Evolutionary conservation across 179 eudicot species (phyloP), one percentile per base, ranked within the genome.

Genomic region (Drosera spatulata): DNA sequence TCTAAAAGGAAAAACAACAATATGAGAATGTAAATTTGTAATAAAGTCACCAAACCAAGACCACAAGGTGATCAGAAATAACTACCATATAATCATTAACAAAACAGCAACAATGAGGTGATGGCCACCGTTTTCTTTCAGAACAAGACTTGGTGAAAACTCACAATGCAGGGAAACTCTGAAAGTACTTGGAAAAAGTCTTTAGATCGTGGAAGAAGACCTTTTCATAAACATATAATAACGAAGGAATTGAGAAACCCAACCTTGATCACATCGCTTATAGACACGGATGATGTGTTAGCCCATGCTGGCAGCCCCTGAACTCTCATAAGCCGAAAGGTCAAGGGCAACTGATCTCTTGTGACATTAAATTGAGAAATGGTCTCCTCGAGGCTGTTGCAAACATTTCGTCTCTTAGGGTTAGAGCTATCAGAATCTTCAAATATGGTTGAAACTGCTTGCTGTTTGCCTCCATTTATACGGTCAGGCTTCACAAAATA

Each of bases 221-320:
- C 33, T 43, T 43, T 7, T 43, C 33, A 51, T 2, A 7, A 13
- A 37, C 41, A 44, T 9, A 5, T 52, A 56, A 59, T 10, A 10
- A 49, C 7, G 44, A 8, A 38, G 65, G 44, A 63, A 41, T 41
- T 3, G 0, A 55, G 15, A 10, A 11, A 56, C 59, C 33, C 39
- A 2, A 93, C 99, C 96, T 86, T 68, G 68, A 93, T 78, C 46
- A 93, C 93, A 79, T 86, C 86, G 10, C 71, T 71, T 57, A 93
- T 77, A 42, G 96, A 86, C 53, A 86, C 95, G 68, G 85, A 80
- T 41, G 85, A 81, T 10, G 95, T 82, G 66, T 89, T 89, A 38
- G 95, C 85, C 96, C 95, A 86, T 57, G 75, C 61, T 8, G 95
- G 96, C 56, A 93, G 83, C 67, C 84, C 90, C 79, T 68, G 70